Conservation (phyloP, 192 early-diverging fungal species). For the Neocallimastix lanati region DNA sequence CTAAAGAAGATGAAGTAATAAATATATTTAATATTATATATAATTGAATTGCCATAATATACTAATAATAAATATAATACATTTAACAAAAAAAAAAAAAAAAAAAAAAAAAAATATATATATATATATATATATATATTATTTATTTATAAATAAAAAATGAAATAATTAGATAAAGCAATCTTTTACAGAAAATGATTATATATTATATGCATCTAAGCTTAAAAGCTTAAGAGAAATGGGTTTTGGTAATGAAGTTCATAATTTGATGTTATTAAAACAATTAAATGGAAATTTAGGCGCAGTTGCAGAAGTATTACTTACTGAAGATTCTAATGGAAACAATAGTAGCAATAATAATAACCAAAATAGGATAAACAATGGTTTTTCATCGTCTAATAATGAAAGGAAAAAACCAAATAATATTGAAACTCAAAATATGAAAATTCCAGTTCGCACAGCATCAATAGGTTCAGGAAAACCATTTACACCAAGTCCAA, state of each 20-base stretch:
- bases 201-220: neutral
- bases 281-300: neutral
- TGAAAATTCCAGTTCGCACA: neutral
- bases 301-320: neutral
- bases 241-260: neutral
- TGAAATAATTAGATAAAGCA: neutral
- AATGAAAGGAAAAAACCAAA: neutral
- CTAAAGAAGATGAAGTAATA: slow-evolving; percentile 3
- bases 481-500: neutral
- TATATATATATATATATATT: too few relatives aligned
- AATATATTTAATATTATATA: too few relatives aligned
- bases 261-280: neutral
- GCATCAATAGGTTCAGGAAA: neutral
- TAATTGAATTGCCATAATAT: too few relatives aligned
- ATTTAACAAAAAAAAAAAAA: too few relatives aligned
- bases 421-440: neutral
- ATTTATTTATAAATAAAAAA: too few relatives aligned
- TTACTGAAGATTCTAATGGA: neutral
- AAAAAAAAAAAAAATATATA: too few relatives aligned
- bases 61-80: too few relatives aligned
- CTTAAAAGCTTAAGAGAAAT: neutral
- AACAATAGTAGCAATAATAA: neutral
- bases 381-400: neutral
- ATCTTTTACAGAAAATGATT: neutral
- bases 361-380: neutral